Conservation (phyloP, 768 basidiomycete species). For the Trametes maxima region DNA sequence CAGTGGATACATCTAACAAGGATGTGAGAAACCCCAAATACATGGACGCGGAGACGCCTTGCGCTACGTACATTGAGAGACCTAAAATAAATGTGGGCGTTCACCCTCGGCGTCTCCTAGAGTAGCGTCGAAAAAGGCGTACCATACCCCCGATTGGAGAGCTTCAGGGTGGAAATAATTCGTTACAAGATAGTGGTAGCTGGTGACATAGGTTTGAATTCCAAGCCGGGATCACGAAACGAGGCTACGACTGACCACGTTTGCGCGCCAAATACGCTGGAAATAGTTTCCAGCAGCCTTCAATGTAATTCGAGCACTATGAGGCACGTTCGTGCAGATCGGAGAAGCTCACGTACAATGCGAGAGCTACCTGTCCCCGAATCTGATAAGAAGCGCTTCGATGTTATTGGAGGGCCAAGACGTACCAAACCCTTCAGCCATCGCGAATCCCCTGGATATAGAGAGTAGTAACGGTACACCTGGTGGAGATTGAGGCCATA, state of each 20-base stretch:
- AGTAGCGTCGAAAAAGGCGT: neutral
- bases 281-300: neutral
- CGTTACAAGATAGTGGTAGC: conserved; percentile 8
- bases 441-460: neutral
- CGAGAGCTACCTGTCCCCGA: neutral
- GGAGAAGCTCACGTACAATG: neutral
- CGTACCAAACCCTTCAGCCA: conserved; percentile 3
- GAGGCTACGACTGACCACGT: neutral
- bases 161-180: conserved; percentile 7
- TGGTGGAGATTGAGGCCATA: conserved; percentile 6
- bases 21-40: neutral
- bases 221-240: no score
- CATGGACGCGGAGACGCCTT: neutral
- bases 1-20: neutral
- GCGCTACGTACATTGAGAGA: neutral
- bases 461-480: conserved; percentile 2
- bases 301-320: no score
- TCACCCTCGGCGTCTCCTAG: no score
- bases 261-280: neutral
- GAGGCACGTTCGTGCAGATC: no score
- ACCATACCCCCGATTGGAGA: neutral
- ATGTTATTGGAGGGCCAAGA: neutral
- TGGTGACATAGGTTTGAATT: neutral
- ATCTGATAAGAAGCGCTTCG: neutral
- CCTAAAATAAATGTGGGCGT: neutral